These are phyloP conservation scores for Coprinopsis marcescibilis DNA, from an alignment of 768 basidiomycete genomes.

Conservation along the genomic window DNA sequence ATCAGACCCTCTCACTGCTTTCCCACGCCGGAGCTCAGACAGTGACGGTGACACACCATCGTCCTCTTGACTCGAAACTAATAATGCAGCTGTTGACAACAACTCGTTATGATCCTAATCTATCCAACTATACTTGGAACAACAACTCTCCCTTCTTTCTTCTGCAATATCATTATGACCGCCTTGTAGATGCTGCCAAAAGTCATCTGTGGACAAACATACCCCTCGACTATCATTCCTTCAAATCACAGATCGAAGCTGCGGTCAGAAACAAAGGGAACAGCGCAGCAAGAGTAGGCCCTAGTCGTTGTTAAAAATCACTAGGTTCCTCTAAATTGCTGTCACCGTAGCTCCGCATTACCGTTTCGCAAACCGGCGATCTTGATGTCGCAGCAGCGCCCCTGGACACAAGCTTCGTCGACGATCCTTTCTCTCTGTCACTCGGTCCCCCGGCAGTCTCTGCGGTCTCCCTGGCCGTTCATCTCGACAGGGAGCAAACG, in stretches of 20 bases:
- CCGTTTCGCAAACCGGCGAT: slow-evolving; percentile 15
- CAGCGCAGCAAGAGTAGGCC: slow-evolving; percentile 5
- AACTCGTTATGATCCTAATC: slow-evolving; percentile 50
- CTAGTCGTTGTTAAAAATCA: no score
- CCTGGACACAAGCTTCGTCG: slow-evolving; percentile 7
- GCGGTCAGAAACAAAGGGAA: background rate
- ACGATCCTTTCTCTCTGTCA: slow-evolving; percentile 14
- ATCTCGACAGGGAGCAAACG: slow-evolving; percentile 52
- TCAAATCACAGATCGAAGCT: slow-evolving; percentile 1
- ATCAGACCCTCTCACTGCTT: background rate
- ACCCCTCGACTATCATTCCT: slow-evolving; percentile 3
- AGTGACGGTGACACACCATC: background rate
- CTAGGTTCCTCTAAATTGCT: background rate
- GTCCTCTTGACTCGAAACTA: background rate
- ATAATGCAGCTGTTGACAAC: slow-evolving; percentile 43
- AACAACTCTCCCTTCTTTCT: slow-evolving; percentile 58
- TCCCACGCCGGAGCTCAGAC: background rate
- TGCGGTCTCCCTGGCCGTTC: slow-evolving; percentile 29
- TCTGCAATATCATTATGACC: slow-evolving; percentile 53
- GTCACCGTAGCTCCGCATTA: slow-evolving; percentile 11
- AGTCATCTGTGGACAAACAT: slow-evolving; percentile 43
- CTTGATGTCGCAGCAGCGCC: slow-evolving; percentile 13
- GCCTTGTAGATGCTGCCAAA: slow-evolving; percentile 46
- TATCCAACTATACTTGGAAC: slow-evolving; percentile 52
- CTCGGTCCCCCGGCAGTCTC: slow-evolving; percentile 14